Evolutionary conservation across 1,139 yeast species (phyloP).

Genomic region (Debaryomyces coudertii): DNA sequence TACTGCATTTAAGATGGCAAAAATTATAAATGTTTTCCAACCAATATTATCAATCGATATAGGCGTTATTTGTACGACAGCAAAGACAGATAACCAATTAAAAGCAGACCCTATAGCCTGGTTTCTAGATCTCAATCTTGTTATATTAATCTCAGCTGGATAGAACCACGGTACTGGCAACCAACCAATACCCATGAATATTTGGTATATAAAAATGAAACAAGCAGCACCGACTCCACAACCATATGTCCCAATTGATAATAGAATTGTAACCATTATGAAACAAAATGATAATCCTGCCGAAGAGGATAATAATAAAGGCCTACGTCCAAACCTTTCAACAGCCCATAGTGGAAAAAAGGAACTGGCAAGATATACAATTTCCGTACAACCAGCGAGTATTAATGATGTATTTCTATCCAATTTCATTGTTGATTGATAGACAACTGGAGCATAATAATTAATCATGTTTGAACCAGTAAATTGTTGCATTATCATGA

Average conservation of each 20-base stretch:
- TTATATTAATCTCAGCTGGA: constrained; percentile 66
- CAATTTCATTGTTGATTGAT: constrained; percentile 57
- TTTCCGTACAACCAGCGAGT: constrained; percentile 54
- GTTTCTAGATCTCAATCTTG: constrained; percentile 54
- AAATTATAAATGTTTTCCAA: constrained; percentile 50
- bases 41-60: constrained; percentile 41
- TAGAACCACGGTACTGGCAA: constrained; percentile 62
- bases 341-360: constrained; percentile 55
- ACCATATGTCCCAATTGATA: constrained; percentile 45
- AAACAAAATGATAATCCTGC: constrained; percentile 23
- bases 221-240: constrained; percentile 45
- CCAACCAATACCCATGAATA: constrained; percentile 20
- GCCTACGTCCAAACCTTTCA: constrained; percentile 61
- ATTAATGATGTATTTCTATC: constrained; percentile 29
- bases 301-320: constrained; percentile 42
- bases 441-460: constrained; percentile 67
- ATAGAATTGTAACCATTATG: constrained; percentile 25
- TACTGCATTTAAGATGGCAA: constrained; percentile 41
- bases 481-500: constrained; percentile 56
- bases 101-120: constrained; percentile 54
- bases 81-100: constrained; percentile 51
- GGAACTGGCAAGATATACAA: constrained; percentile 55
- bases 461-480: constrained; percentile 72
- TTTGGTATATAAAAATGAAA: constrained; percentile 55
- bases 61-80: constrained; percentile 53